Conservation (phyloP, 495 filamentous ascomycete species). For the Aspergillus haitiensis region DNA sequence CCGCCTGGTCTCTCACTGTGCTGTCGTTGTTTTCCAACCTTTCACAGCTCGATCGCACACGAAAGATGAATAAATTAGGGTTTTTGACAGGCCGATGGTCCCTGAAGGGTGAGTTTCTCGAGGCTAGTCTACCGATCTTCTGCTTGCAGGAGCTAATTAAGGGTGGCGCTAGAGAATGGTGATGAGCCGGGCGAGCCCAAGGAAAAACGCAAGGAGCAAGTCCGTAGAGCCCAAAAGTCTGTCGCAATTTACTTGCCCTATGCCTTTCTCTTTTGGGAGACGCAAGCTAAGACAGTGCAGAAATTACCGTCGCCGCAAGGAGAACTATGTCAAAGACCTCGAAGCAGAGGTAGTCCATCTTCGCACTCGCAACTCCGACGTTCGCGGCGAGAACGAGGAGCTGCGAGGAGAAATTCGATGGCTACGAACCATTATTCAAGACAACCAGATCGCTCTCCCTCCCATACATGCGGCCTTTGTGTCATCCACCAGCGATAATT, state of each 20-base stretch:
- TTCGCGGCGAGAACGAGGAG: not conserved
- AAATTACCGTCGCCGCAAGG: constrained; percentile 11
- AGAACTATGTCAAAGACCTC: constrained; percentile 8
- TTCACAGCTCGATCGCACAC: not conserved
- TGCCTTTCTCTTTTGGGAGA: not conserved
- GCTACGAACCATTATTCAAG: not conserved
- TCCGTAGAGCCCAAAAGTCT: constrained; percentile 9
- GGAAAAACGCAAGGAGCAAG: constrained; percentile 5
- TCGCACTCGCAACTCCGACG: not conserved
- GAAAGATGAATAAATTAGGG: constrained; percentile 7
- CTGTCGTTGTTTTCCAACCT: not conserved
- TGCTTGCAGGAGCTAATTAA: not conserved
- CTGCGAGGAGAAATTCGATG: constrained; percentile 1
- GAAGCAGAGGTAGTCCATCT: constrained; percentile 6
- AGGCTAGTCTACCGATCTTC: not conserved
- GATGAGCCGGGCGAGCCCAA: not conserved
- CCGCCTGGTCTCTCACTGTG: too few species aligned
- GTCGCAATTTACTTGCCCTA: not conserved
- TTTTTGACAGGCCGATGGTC: constrained; percentile 8
- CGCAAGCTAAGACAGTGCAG: not conserved
- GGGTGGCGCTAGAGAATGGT: not conserved
- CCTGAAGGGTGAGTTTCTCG: not conserved
- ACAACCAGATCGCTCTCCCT: not conserved
- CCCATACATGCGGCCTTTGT: not conserved
- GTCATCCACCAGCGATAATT: not conserved